phyloP scores from a whole-genome alignment of 371 early-diverging fungal species.

The Mucor lusitanicus region DNA sequence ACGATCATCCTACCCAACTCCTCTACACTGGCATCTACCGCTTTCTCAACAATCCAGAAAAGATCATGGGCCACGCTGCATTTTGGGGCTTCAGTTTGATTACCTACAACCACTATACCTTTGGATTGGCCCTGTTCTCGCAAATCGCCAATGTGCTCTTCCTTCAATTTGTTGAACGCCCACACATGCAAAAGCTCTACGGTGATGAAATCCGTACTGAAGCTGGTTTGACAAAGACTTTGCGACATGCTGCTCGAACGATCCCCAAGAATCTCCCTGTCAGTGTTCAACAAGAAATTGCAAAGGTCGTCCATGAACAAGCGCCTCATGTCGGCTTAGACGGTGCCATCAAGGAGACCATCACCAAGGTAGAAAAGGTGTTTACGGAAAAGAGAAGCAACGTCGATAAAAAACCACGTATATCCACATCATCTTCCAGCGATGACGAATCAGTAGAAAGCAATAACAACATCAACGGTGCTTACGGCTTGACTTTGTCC shows the following conservation, averaged over 20 bases:
- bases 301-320: slow-evolving; percentile 41
- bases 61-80: slow-evolving; percentile 86
- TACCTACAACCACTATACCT: slow-evolving; percentile 76
- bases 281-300: slow-evolving; percentile 36
- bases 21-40: slow-evolving; percentile 83
- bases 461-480: not conserved
- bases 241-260: slow-evolving; percentile 40
- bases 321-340: slow-evolving; percentile 24
- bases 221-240: slow-evolving; percentile 73
- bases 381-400: not conserved
- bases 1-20: slow-evolving; percentile 61
- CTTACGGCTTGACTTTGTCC: not conserved
- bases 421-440: not conserved
- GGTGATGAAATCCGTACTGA: slow-evolving; percentile 79
- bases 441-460: not conserved
- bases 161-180: slow-evolving; percentile 80
- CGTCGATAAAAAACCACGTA: not conserved
- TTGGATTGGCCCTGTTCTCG: slow-evolving; percentile 79
- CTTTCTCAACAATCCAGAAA: slow-evolving; percentile 87
- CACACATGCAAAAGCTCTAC: slow-evolving; percentile 85
- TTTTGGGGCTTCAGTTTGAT: slow-evolving; percentile 91
- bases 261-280: slow-evolving; percentile 36
- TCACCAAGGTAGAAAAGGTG: not conserved
- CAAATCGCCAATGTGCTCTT: slow-evolving; percentile 82
- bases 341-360: slow-evolving; percentile 17